Evolutionary conservation across 495 filamentous ascomycete genomes (phyloP), one percentile per base, ranked within the genome.

Genomic region (Friedmanniomyces simplex): DNA sequence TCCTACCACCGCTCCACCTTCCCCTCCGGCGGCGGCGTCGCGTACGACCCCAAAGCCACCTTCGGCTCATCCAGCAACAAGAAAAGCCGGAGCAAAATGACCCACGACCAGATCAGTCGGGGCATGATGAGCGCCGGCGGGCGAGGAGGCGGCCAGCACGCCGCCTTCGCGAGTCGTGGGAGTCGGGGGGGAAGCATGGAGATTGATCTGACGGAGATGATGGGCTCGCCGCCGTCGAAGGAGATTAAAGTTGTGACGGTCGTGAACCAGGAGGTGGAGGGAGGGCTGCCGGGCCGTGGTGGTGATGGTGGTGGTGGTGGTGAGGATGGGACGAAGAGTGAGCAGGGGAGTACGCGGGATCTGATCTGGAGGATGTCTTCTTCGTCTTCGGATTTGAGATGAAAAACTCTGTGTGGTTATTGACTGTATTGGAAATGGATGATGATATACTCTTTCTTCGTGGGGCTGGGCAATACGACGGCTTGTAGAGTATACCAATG

Each of bases 241-340:
- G 53, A 46, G 2, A 55, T 55, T 24, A 46, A 48, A 39, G 53
- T 55, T n/a, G 42, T 48, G 16, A 55, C 53, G 14, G 53, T 55
- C 13, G 53, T 55, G 16, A 34, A 55, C 16, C 53, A 55, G 26
- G 39, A 55, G 42, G 39, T 55, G 18, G 39, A 43, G 18, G 39
- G 39, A 5, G 39, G 39, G 13, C 39, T 6, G 2, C 4, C 28
- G 28, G 28, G 28, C 28, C 3, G 28, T n/a, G 28, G 28, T 4
- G 28, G 28, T 3, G 28, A 32, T 32, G 28, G 10, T 54, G 52
- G 26, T 4, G 20, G 16, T 1, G 16, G 16, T n/a, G 21, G 41
- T 5, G 53, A 55, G 7, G 53, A 47, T 10, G n/a, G 25, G 13
- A 26, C 1, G 13, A 46, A 36, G 25, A 55, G 53, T 25, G 53